Evolutionary conservation across 2,329 filamentous ascomycete species (phyloP).

Genomic region (Ascochyta pisi): DNA sequence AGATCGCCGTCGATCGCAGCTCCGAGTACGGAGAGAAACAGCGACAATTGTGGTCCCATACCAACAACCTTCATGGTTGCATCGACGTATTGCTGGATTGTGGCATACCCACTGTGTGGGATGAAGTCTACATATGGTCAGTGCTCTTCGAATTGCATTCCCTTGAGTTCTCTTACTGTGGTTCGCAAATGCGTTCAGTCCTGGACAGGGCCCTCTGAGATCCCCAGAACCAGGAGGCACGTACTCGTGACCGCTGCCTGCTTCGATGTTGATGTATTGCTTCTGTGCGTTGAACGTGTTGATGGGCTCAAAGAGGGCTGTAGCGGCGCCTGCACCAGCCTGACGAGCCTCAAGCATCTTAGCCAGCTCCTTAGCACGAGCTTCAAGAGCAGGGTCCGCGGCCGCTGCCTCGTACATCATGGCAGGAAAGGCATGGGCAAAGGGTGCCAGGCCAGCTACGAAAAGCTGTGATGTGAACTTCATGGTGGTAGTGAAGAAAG

Average conservation of each 20-base stretch:
- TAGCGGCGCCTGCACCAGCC: slow-evolving; percentile 28
- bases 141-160: neutral
- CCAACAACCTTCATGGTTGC: slow-evolving; percentile 29
- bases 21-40: slow-evolving; percentile 28
- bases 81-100: slow-evolving; percentile 30
- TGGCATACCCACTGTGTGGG: slow-evolving; percentile 31
- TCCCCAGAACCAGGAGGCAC: slow-evolving; percentile 32
- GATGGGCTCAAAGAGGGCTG: slow-evolving; percentile 28
- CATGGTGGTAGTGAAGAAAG: slow-evolving; percentile 17
- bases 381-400: slow-evolving; percentile 22
- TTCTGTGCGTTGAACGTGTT: slow-evolving; percentile 28
- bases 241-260: slow-evolving; percentile 32
- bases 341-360: slow-evolving; percentile 23
- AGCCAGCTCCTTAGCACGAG: slow-evolving; percentile 25
- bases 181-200: slow-evolving; percentile 36
- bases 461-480: slow-evolving; percentile 21
- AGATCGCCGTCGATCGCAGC: slow-evolving; percentile 31
- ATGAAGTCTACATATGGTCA: slow-evolving; percentile 24
- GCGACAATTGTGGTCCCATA: slow-evolving; percentile 24
- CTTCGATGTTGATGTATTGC: slow-evolving; percentile 28
- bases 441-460: slow-evolving; percentile 17
- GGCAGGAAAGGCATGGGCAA: slow-evolving; percentile 29
- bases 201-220: slow-evolving; percentile 34
- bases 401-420: slow-evolving; percentile 32
- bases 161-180: slow-evolving; percentile 19